Base-by-base conservation (phyloP, 1,284 basidiomycete species). In the Trichosporon coremiiforme region DNA sequence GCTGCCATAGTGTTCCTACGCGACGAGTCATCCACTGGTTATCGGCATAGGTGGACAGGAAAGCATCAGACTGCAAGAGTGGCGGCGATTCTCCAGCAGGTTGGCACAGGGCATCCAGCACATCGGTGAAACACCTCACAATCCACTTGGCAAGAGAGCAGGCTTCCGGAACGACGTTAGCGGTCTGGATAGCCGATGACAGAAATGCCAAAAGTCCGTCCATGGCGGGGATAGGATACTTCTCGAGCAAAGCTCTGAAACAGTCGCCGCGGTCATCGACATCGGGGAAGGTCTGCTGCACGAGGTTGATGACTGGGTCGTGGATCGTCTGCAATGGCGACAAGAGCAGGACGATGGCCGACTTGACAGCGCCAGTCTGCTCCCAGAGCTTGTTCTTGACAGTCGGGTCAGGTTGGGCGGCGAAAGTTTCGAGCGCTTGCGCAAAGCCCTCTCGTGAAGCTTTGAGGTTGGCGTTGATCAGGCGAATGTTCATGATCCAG, bases 121-220 rank as follows among this genome's bases (percentile, higher is more conserved):
- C 87, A 79, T 98, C 95, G 4, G 93, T 93, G 76, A 97, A 87
- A 81, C 94, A 96, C 15, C 90, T 89, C 10, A 96, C 95, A 29
- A 97, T 87, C 31, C 92, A 90, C 77, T 92, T 92, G 1, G 95
- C 93, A 17, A 93, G 81, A 62, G 87, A 90, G 78, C 92, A 94
- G 0, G 93, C 93, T 78, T 98, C 95, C 1, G 92, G 90, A 2
- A 92, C 87, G 6, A 82, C 78, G 2, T 85, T 82, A 0, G 91
- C 90, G 71, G 89, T 88, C 17, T 84, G 81, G 68, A 87, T 86
- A 82, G 94, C 95, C 1, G 84, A 87, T 17, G 85, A 82, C 2
- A 97, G 86, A 76, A 90, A 90, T 17, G 85, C 83, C 66, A 87
- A 85, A 31, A 96, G 85, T 4, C 91, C 94, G 17, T 88, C 85